Base-by-base conservation (phyloP, 257 asterid genomes). In the Solanum infundibuliforme region DNA sequence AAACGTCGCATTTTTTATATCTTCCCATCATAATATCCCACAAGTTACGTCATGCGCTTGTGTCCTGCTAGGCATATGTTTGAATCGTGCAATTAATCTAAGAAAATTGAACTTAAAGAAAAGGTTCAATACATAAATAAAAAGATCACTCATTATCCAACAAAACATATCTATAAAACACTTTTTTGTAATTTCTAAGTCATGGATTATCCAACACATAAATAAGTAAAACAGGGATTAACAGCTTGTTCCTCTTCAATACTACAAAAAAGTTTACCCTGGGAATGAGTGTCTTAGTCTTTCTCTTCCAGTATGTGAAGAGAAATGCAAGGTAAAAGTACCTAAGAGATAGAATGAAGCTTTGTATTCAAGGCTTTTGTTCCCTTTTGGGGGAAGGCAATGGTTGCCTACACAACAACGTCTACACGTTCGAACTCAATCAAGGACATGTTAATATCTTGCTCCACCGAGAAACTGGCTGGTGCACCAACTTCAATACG, bases 401-500 rank as follows among this genome's bases (percentile, higher is more conserved):
- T 85, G 72, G 43, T 13, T 39, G 83, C 84, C 87, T 89, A 95
- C 79, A 95, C 96, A 18, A 94, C 95, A 7, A 94, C 94, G 83
- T 94, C 95, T 32, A 94, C 87, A 16, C 97, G 95, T 43, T 95
- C 98, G 23, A 95, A 95, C 89, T 95, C 98, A 43, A 95, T 92
- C 92, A 95, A 75, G 5, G 98, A 95, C 90, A 95, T 66, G 89
- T 95, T 95, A 91, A 90, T 93, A 48, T 87, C 93, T 86, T 94
- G 91, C 2, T 92, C 95, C 87, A 93, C 95, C 0, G 91, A 88
- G 90, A 95, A 93, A 86, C 89, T 83, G 66, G 94, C 95, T 11
- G 95, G 76, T 34, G 91, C 93, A 2, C 87, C 93, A 29, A 92
- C 94, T 90, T 94, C 95, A 81, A 94, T 89, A 18, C 94, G 91